Percentiles rank a stretch among this genome's conserved stretches.
These are phyloP conservation scores for Aureobasidium leucospermi DNA, from an alignment of 2,329 filamentous ascomycete species.

Conservation along the genomic window DNA sequence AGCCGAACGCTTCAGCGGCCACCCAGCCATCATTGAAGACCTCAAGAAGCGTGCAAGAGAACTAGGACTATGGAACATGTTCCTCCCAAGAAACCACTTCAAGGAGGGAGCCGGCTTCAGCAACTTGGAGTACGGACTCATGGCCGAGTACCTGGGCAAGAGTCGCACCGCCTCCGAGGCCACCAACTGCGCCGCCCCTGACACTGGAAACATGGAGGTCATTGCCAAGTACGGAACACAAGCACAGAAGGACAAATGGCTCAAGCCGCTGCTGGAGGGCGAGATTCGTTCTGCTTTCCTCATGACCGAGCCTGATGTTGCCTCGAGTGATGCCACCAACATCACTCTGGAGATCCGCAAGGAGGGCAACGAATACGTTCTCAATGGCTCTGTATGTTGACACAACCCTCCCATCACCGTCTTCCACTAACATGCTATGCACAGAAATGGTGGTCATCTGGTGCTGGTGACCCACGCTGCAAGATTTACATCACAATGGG, in stretches of 20 bases:
- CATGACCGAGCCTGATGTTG: slow-evolving; percentile 46
- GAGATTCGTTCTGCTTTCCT: slow-evolving; percentile 44
- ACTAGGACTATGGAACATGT: slow-evolving; percentile 96
- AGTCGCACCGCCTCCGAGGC: slow-evolving; percentile 80
- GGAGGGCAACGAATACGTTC: slow-evolving; percentile 80
- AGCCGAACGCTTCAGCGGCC: slow-evolving; percentile 67
- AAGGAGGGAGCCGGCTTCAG: slow-evolving; percentile 89
- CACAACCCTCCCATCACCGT: neutral
- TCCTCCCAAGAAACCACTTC: slow-evolving; percentile 91
- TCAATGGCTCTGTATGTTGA: slow-evolving; percentile 69
- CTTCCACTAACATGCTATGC: neutral
- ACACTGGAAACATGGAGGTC: slow-evolving; percentile 48
- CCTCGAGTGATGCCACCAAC: slow-evolving; percentile 44
- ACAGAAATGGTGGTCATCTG: slow-evolving; percentile 98
- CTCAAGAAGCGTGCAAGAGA: slow-evolving; percentile 77
- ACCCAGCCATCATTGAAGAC: slow-evolving; percentile 78
- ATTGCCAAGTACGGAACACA: slow-evolving; percentile 46
- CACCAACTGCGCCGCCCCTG: slow-evolving; percentile 56
- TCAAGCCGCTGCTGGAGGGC: slow-evolving; percentile 43
- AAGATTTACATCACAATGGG: slow-evolving; percentile 95
- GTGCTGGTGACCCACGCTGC: slow-evolving; percentile 87
- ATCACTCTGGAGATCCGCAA: slow-evolving; percentile 62
- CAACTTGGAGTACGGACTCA: slow-evolving; percentile 94
- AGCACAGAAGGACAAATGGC: slow-evolving; percentile 44
- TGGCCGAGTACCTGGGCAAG: slow-evolving; percentile 93